Evolutionary conservation across 2,329 filamentous ascomycete genomes (phyloP), one percentile per base, ranked within the genome.

Genomic region (Phialocephala subalpina): DNA sequence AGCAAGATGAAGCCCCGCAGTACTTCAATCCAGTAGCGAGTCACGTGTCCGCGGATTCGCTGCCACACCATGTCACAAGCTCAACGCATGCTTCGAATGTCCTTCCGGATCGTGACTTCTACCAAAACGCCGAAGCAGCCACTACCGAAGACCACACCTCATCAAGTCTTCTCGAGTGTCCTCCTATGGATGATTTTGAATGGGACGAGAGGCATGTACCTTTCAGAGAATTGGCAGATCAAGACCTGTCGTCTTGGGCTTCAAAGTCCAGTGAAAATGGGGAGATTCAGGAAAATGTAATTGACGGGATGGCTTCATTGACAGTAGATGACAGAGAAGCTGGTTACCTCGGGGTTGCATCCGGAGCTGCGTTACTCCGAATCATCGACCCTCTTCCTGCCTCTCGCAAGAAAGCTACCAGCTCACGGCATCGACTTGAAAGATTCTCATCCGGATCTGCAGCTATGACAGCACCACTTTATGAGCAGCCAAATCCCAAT

Each of bases 201-300:
- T 53, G 49, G 49, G 49, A 53, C 18, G 49, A 53, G 22, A 9
- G 22, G 49, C 49, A 25, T 53, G 49, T 20, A 33, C 49, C n/a
- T 7, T 27, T 33, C 27, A 27, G 7, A 8, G 20, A 53, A 27
- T n/a, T 27, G 18, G 8, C n/a, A 49, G 45, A 49, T n/a, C 45
- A 49, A 25, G 45, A 49, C 7, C n/a, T 20, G 45, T 20, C 45
- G n/a, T 49, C 45, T 20, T 49, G 45, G 45, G 45, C 45, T 49
- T 49, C 45, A 8, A 49, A 49, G 22, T 49, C 45, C 18, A 49
- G 45, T 25, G 45, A 49, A 49, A 20, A 49, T 49, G 45, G 45
- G 22, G 45, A 49, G 22, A 25, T n/a, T 8, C 7, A 49, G n/a
- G 45, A 49, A 20, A 49, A 49, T 25, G n/a, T 49, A 6, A 53